Evolutionary conservation across 768 basidiomycete species (phyloP).

Genomic region (Rhodotorula kratochvilovae): DNA sequence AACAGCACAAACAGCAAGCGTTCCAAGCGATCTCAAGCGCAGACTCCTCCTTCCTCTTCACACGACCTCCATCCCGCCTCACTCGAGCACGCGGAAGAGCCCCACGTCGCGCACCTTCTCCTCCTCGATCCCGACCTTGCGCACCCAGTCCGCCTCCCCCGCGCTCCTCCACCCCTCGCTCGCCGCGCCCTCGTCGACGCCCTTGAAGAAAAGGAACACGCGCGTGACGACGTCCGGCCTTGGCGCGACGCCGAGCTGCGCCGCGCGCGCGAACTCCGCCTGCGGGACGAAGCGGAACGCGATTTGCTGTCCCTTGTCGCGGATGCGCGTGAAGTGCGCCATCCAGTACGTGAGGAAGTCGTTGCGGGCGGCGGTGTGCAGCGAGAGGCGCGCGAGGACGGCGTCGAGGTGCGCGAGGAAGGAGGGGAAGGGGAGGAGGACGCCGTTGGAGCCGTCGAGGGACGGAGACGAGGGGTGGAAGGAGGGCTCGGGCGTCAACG

Average conservation of each 20-base stretch:
- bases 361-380: conserved; percentile 52
- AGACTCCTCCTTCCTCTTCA: background rate
- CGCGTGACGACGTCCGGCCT: conserved; percentile 50
- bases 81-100: conserved; percentile 15
- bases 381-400: conserved; percentile 46
- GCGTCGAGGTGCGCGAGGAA: conserved; percentile 50
- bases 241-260: conserved; percentile 50
- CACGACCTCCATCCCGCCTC: conserved; percentile 18
- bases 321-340: conserved; percentile 48
- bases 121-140: conserved; percentile 2
- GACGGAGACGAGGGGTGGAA: conserved; percentile 21
- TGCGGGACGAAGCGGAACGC: conserved; percentile 55
- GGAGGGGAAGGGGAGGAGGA: conserved; percentile 45
- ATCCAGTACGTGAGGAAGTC: conserved; percentile 58
- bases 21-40: too few relatives aligned
- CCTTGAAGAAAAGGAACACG: conserved; percentile 11
- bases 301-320: conserved; percentile 47
- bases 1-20: too few relatives aligned
- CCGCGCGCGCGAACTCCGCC: conserved; percentile 51
- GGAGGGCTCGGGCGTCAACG: background rate
- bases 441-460: conserved; percentile 40
- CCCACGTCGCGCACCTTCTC: background rate
- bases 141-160: conserved; percentile 4
- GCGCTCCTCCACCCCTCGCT: background rate
- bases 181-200: background rate